phyloP scores from a whole-genome alignment of 768 basidiomycete species.

The Tricholoma hemisulphureum region DNA sequence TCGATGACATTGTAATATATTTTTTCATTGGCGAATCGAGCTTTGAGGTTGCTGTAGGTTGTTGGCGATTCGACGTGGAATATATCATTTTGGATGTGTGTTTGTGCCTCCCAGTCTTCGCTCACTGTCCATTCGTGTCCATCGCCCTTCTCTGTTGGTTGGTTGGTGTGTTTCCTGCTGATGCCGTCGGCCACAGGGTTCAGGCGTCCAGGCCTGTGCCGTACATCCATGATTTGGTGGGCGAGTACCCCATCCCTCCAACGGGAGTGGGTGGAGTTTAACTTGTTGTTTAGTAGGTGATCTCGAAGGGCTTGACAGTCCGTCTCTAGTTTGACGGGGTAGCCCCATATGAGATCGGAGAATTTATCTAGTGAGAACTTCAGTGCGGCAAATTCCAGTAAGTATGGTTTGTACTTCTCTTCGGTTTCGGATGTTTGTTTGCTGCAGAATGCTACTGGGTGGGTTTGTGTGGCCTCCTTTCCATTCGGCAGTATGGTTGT shows the following conservation, averaged over 20 bases:
- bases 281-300: conserved; percentile 20
- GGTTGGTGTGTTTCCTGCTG: conserved; percentile 15
- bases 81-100: conserved; percentile 19
- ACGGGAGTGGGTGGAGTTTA: conserved; percentile 23
- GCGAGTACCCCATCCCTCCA: no score
- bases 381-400: no score
- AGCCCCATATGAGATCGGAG: no score
- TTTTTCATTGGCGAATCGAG: conserved; percentile 10
- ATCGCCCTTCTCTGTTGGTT: conserved; percentile 7
- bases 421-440: no score
- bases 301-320: conserved; percentile 30
- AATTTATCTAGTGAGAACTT: no score
- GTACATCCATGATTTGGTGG: no score
- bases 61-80: conserved; percentile 4
- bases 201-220: no score
- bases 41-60: conserved; percentile 12
- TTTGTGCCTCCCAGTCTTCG: conserved; percentile 25
- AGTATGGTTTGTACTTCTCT: no score
- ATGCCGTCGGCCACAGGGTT: no score
- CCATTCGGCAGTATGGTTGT: conserved; percentile 20
- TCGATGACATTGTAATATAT: conserved; percentile 17
- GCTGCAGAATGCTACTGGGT: conserved; percentile 29
- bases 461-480: conserved; percentile 6
- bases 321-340: no score
- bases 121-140: conserved; percentile 25